Evolutionary conservation across 441 rosid species (phyloP).

Genomic region (Manihot esculenta): DNA sequence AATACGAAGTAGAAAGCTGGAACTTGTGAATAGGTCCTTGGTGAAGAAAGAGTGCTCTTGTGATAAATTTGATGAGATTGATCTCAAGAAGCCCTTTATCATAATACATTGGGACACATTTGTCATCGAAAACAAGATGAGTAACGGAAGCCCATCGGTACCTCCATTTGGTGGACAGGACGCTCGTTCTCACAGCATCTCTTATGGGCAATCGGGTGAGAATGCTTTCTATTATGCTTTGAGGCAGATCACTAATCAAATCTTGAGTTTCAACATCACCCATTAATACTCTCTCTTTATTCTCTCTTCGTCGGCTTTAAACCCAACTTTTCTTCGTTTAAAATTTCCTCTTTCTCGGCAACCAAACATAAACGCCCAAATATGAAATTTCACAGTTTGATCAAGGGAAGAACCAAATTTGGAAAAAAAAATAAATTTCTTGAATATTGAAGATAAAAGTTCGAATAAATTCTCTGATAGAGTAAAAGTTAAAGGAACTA

Average conservation of each 20-base stretch:
- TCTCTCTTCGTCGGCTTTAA: background rate
- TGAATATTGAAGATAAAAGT: background rate
- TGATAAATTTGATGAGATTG: slow-evolving; percentile 60
- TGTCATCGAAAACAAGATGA: slow-evolving; percentile 67
- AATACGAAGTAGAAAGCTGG: slow-evolving; percentile 57
- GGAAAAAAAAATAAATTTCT: background rate
- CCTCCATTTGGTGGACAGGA: slow-evolving; percentile 78
- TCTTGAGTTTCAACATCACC: slow-evolving; percentile 43
- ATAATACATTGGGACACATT: slow-evolving; percentile 36
- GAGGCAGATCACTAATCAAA: slow-evolving; percentile 62
- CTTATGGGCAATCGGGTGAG: slow-evolving; percentile 62
- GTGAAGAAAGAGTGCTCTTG: slow-evolving; percentile 74
- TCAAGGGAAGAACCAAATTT: background rate
- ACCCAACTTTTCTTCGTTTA: background rate
- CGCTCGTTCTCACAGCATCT: slow-evolving; percentile 74
- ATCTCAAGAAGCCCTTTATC: slow-evolving; percentile 43
- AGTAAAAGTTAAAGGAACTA: background rate
- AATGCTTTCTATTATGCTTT: slow-evolving; percentile 67
- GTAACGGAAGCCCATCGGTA: slow-evolving; percentile 71
- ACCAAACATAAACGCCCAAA: background rate
- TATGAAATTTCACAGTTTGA: background rate
- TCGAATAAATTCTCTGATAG: background rate
- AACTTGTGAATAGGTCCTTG: slow-evolving; percentile 90
- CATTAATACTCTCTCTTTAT: slow-evolving; percentile 30
- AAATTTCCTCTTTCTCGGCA: background rate